phyloP scores from a whole-genome alignment of 257 asterid genomes.

The Catharanthus roseus region DNA sequence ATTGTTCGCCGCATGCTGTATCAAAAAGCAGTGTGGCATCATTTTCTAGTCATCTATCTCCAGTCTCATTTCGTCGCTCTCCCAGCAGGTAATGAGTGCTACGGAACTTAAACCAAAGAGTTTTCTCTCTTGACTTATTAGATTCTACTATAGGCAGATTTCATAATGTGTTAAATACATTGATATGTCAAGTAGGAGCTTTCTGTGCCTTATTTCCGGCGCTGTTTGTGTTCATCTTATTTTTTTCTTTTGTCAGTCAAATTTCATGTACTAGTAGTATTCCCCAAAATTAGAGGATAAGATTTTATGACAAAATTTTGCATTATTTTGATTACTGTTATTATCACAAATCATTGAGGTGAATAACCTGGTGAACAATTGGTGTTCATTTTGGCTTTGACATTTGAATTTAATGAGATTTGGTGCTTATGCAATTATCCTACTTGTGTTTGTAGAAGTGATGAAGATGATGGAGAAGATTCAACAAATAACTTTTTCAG shows the following conservation, averaged over 20 bases:
- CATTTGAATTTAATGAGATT: neutral
- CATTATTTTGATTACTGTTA: neutral
- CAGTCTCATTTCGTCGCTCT: conserved; percentile 41
- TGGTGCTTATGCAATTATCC: neutral
- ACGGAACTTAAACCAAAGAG: neutral
- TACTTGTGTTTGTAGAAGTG: conserved; percentile 48
- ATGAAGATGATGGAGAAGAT: conserved; percentile 75
- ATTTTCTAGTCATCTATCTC: conserved; percentile 42
- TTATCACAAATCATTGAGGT: neutral
- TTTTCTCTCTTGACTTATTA: neutral
- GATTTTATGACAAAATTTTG: neutral
- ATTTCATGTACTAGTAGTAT: neutral
- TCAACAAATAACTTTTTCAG: conserved; percentile 45
- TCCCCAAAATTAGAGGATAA: neutral
- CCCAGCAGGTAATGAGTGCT: conserved; percentile 53
- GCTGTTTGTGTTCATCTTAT: neutral
- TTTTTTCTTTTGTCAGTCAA: neutral
- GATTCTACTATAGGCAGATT: neutral
- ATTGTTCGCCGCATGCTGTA: conserved; percentile 43
- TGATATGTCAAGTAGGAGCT: neutral
- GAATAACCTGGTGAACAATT: neutral
- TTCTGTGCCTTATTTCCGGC: neutral
- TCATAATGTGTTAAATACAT: neutral
- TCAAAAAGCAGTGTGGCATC: conserved; percentile 41
- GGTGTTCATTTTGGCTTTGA: neutral